Conservation (phyloP, 179 eudicot genomes). For the Vitellaria paradoxa region DNA sequence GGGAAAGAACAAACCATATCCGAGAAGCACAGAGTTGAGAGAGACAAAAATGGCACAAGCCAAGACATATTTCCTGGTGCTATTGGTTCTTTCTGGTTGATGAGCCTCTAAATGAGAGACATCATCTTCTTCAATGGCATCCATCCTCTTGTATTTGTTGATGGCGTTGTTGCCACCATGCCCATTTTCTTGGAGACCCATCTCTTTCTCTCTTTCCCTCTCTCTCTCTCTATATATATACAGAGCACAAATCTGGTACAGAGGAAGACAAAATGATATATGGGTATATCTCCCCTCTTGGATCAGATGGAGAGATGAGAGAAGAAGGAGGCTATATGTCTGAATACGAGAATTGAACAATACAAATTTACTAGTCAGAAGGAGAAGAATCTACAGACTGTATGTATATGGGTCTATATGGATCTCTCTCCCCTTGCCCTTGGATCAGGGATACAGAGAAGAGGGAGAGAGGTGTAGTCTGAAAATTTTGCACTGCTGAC, state of each 20-base stretch:
- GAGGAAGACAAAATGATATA: background rate
- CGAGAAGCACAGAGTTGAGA: slow-evolving; percentile 89
- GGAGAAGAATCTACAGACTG: too few species aligned
- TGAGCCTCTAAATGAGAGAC: slow-evolving; percentile 23
- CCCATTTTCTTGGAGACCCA: slow-evolving; percentile 37
- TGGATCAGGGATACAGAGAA: background rate
- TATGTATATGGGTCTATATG: background rate
- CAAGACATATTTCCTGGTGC: slow-evolving; percentile 57
- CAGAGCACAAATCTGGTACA: background rate
- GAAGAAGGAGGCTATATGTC: background rate
- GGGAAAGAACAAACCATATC: slow-evolving; percentile 50
- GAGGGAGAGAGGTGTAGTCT: too few species aligned
- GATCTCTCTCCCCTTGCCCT: background rate
- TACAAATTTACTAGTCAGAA: too few species aligned
- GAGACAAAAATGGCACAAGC: slow-evolving; percentile 84
- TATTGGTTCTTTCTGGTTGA: slow-evolving; percentile 21
- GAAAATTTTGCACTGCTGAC: background rate
- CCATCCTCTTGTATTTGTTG: slow-evolving; percentile 55
- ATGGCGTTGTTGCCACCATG: slow-evolving; percentile 12
- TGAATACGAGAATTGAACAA: too few species aligned
- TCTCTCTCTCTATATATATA: background rate
- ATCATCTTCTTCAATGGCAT: slow-evolving; percentile 30
- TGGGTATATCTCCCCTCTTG: background rate
- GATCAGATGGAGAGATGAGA: background rate
- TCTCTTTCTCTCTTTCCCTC: background rate